These are phyloP conservation scores for Scopulariopsis brevicaulis DNA, from an alignment of 2,329 filamentous ascomycete genomes.

Conservation along the genomic window DNA sequence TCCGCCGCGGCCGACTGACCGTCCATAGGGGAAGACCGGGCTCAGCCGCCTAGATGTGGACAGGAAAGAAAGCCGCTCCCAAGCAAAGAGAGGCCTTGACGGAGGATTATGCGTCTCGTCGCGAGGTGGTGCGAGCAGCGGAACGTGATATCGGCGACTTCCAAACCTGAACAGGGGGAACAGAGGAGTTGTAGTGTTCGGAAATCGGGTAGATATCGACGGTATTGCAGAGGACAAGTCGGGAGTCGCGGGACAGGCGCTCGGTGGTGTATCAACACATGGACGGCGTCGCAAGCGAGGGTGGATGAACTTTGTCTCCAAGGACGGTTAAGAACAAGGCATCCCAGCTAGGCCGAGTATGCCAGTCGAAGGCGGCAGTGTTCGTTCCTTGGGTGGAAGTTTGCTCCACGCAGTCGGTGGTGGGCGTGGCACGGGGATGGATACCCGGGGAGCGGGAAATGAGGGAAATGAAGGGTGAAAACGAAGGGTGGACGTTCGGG, in stretches of 20 bases:
- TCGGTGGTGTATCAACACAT: constrained; percentile 1
- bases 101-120: background rate
- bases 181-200: background rate
- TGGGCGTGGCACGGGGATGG: background rate
- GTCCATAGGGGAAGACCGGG: constrained; percentile 33
- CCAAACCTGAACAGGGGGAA: background rate
- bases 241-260: background rate
- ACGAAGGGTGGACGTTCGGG: background rate
- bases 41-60: constrained; percentile 11
- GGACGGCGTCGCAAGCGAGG: background rate
- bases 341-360: background rate
- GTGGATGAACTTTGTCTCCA: background rate
- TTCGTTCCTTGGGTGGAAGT: background rate
- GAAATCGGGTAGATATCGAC: background rate
- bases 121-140: constrained; percentile 2
- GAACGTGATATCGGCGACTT: background rate
- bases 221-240: background rate
- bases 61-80: background rate
- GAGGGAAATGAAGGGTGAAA: constrained; percentile 1
- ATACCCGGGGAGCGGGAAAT: background rate
- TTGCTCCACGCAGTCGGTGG: background rate
- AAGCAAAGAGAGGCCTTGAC: background rate
- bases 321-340: background rate
- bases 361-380: background rate
- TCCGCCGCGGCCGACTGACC: constrained; percentile 36